Evolutionary conservation across 2,329 filamentous ascomycete genomes (phyloP), one percentile per base, ranked within the genome.

Genomic region (Dactylellina haptotyla): DNA sequence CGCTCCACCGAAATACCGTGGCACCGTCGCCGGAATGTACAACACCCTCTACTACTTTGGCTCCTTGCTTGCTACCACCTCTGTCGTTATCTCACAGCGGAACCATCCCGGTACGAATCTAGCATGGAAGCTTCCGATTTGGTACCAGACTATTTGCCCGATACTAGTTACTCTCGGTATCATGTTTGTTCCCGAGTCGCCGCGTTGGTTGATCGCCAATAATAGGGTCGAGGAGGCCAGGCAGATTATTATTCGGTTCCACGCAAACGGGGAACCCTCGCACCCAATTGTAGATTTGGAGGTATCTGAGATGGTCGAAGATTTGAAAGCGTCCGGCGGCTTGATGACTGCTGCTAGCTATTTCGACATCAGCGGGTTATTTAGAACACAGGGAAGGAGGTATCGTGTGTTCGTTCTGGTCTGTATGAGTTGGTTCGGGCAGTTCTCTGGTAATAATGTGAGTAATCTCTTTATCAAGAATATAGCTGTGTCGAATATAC

Each of bases 1-100:
- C 64, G 84, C 86, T 1, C 88, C 89, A 77, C 88, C 88, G 0
- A 84, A 85, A 1, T 87, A 87, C 79, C 84, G 88, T 73, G 87
- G 87, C 41, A 82, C 87, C 20, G 82, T 88, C 75, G 88, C 87
- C 0, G 88, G 86, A 43, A 83, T 88, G 78, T 80, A 81, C 75
- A 83, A 83, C 75, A 82, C 81, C 57, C 81, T 82, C 66, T 83
- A 81, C 81, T 83, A 81, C 79, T 66, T 82, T 1, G 87, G 85
- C 5, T 85, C 84, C 5, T 57, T 75, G 20, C 70, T 75, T 23
- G 70, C 70, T 6, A 75, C 70, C 25, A 79, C 86, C 3, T 84
- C 84, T 12, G 83, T 83, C 1, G 86, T 85, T 78, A 84, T 85
- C 0, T 84, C 84, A 0, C 72, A 71, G 50, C 23, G 59, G 28